phyloP scores from a whole-genome alignment of 306 rosid genomes.

The Ormosia emarginata region DNA sequence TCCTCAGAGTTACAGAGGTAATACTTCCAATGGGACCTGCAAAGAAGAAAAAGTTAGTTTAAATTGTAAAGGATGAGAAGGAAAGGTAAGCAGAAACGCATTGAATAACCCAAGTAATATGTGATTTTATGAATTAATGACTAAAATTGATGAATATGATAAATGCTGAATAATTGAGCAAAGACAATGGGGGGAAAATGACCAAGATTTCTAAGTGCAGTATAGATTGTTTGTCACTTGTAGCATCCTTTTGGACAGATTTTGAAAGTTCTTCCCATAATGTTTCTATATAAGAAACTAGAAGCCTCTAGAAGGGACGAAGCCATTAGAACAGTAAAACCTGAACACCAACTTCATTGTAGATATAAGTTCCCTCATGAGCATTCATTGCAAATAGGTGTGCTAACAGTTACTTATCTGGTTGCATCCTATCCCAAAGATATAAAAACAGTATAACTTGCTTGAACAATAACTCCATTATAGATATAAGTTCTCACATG shows the following conservation, averaged over 20 bases:
- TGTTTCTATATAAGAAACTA: not conserved
- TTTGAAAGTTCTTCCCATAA: not conserved
- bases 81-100: not conserved
- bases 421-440: not conserved
- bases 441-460: not conserved
- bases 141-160: constrained; percentile 8
- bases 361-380: not conserved
- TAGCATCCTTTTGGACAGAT: not conserved
- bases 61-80: constrained; percentile 6
- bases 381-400: not conserved
- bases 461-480: not conserved
- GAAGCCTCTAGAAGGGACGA: not conserved
- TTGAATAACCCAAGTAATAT: not conserved
- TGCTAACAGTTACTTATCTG: not conserved
- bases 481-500: not conserved
- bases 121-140: not conserved
- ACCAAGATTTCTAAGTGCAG: not conserved
- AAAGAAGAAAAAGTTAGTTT: constrained; percentile 16
- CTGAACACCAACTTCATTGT: not conserved
- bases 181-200: not conserved
- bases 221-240: not conserved
- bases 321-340: not conserved
- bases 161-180: not conserved
- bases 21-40: constrained; percentile 71
- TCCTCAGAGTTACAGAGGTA: constrained; percentile 67